Conservation (phyloP, 2,329 filamentous ascomycete species). For the Pleoardoris graminearum region DNA sequence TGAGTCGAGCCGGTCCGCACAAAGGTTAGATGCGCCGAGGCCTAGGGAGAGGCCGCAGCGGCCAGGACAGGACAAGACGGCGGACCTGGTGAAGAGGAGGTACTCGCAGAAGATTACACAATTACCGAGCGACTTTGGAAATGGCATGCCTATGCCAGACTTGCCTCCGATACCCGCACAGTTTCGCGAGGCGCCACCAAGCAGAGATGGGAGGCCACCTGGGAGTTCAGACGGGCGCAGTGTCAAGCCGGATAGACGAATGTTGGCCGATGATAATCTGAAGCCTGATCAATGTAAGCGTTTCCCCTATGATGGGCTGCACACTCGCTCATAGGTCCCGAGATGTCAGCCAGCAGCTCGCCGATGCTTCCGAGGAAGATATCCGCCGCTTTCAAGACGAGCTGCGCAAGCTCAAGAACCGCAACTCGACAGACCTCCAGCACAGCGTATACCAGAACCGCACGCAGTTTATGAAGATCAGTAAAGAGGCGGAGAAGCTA, state of each 20-base stretch:
- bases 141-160: conserved; percentile 65
- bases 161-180: conserved; percentile 65
- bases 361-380: conserved; percentile 84
- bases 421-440: conserved; percentile 82
- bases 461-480: conserved; percentile 98
- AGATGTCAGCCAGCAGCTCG: conserved; percentile 71
- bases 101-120: conserved; percentile 94
- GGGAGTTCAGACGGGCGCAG: conserved; percentile 56
- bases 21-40: conserved; percentile 36
- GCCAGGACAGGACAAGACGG: conserved; percentile 55
- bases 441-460: conserved; percentile 97
- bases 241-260: conserved; percentile 74
- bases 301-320: not conserved
- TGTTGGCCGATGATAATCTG: conserved; percentile 77
- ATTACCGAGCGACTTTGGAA: conserved; percentile 69
- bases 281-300: conserved; percentile 74
- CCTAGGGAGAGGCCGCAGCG: conserved; percentile 49
- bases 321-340: conserved; percentile 9
- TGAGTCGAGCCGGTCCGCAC: conserved; percentile 43
- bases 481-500: conserved; percentile 96
- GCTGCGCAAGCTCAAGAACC: conserved; percentile 74
- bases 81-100: conserved; percentile 87
- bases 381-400: conserved; percentile 80
- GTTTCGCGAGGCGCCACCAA: conserved; percentile 57
- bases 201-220: conserved; percentile 52